Evolutionary conservation across 2,329 filamentous ascomycete genomes (phyloP).

Genomic region (Ambrosiella cleistominuta): DNA sequence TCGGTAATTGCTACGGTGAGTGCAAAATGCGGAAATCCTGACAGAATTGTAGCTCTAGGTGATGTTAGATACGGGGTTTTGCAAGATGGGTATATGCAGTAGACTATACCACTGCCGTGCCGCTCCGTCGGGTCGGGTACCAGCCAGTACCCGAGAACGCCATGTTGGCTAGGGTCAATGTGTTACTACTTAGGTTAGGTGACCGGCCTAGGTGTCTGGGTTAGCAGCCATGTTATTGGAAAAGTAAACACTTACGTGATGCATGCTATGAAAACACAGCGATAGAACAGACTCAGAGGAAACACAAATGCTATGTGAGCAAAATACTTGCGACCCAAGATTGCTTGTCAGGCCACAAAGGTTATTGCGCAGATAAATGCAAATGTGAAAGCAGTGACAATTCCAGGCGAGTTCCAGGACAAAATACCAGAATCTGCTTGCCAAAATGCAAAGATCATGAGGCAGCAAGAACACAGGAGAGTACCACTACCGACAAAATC

Average conservation of each 20-base stretch:
- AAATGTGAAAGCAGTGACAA: constrained; percentile 30
- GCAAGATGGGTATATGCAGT: neutral
- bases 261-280: constrained; percentile 33
- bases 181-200: neutral
- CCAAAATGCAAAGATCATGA: constrained; percentile 38
- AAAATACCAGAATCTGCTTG: constrained; percentile 36
- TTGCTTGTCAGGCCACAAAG: constrained; percentile 34
- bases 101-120: neutral
- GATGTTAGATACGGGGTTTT: neutral
- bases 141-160: neutral
- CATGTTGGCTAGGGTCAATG: neutral
- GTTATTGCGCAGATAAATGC: constrained; percentile 30
- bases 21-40: constrained; percentile 39
- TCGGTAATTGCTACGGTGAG: constrained; percentile 42
- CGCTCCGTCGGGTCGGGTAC: neutral
- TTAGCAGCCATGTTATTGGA: neutral
- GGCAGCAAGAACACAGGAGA: constrained; percentile 32
- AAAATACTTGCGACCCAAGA: constrained; percentile 23
- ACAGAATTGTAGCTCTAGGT: constrained; percentile 34
- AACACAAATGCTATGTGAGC: constrained; percentile 36
- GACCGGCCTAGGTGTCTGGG: neutral
- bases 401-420: constrained; percentile 33
- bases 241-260: constrained; percentile 26
- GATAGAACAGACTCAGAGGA: constrained; percentile 29
- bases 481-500: constrained; percentile 35